Conservation (phyloP, 768 basidiomycete species). For the Termitomyces sp. region DNA sequence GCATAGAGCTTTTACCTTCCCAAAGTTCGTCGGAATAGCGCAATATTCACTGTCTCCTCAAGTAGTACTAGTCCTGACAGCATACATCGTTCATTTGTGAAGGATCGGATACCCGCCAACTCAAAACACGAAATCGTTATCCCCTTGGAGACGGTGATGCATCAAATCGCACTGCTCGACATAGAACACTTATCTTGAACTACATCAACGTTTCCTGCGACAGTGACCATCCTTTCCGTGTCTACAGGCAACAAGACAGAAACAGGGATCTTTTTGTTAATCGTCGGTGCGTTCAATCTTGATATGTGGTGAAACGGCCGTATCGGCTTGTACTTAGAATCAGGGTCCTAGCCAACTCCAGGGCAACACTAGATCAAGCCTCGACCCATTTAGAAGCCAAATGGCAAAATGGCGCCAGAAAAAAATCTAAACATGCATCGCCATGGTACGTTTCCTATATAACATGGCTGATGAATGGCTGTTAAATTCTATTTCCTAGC, state of each 20-base stretch:
- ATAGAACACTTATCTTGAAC: neutral
- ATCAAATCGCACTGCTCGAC: neutral
- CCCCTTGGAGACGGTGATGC: slow-evolving; percentile 4
- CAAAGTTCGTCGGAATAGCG: too few species aligned
- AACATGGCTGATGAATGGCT: slow-evolving; percentile 3
- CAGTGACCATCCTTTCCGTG: neutral
- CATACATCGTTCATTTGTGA: too few species aligned
- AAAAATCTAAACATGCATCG: slow-evolving; percentile 14
- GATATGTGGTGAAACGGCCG: neutral
- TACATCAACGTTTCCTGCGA: neutral
- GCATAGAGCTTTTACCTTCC: too few species aligned
- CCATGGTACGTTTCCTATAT: slow-evolving; percentile 13
- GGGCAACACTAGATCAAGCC: neutral
- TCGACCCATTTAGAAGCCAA: slow-evolving; percentile 6
- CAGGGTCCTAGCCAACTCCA: too few species aligned
- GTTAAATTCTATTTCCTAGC: slow-evolving; percentile 1
- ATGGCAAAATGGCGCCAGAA: slow-evolving; percentile 6
- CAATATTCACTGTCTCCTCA: too few species aligned
- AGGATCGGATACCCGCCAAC: slow-evolving; percentile 3
- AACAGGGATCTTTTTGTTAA: neutral
- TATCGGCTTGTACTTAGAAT: neutral
- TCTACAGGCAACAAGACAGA: neutral
- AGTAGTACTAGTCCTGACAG: too few species aligned
- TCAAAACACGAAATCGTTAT: neutral
- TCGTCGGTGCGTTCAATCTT: neutral